phyloP scores from a whole-genome alignment of 768 basidiomycete species.

The Tremella yokohamensis region DNA sequence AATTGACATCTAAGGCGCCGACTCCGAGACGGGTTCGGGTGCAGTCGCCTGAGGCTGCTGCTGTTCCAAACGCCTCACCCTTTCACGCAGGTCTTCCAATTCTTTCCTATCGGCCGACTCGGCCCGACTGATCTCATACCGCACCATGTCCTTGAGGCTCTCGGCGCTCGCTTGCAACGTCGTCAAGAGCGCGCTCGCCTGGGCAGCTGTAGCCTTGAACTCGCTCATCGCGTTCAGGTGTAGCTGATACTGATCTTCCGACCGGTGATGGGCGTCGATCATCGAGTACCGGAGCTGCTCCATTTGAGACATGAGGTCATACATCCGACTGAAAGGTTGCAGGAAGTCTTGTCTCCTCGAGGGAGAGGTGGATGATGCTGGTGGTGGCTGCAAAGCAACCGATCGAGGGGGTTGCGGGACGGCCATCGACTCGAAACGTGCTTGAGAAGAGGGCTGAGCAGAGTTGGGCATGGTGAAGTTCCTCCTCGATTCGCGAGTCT shows the following conservation, averaged over 20 bases:
- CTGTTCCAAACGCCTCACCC: slow-evolving; percentile 40
- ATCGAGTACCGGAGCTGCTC: slow-evolving; percentile 27
- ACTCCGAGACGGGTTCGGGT: no score
- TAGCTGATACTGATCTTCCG: slow-evolving; percentile 20
- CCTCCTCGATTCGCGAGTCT: slow-evolving; percentile 5
- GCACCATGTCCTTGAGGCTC: slow-evolving; percentile 44
- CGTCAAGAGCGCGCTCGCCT: slow-evolving; percentile 25
- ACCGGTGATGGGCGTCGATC: slow-evolving; percentile 29
- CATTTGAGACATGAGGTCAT: slow-evolving; percentile 33
- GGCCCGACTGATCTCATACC: slow-evolving; percentile 38
- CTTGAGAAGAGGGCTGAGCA: not conserved
- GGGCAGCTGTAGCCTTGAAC: slow-evolving; percentile 30
- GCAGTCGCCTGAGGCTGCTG: no score
- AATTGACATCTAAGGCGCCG: no score
- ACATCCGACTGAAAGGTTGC: slow-evolving; percentile 32
- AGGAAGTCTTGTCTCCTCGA: slow-evolving; percentile 26
- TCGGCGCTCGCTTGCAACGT: slow-evolving; percentile 38
- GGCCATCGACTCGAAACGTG: no score
- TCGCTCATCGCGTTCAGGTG: slow-evolving; percentile 30
- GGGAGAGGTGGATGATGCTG: not conserved
- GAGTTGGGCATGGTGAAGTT: slow-evolving; percentile 12
- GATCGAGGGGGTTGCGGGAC: not conserved
- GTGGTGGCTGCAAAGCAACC: not conserved
- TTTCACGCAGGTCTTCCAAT: slow-evolving; percentile 39
- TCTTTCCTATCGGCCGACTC: slow-evolving; percentile 12